Percentiles rank a stretch among this genome's conserved stretches.
These are phyloP conservation scores for Tricholoma hemisulphureum DNA, from an alignment of 768 basidiomycete species.

Conservation along the genomic window DNA sequence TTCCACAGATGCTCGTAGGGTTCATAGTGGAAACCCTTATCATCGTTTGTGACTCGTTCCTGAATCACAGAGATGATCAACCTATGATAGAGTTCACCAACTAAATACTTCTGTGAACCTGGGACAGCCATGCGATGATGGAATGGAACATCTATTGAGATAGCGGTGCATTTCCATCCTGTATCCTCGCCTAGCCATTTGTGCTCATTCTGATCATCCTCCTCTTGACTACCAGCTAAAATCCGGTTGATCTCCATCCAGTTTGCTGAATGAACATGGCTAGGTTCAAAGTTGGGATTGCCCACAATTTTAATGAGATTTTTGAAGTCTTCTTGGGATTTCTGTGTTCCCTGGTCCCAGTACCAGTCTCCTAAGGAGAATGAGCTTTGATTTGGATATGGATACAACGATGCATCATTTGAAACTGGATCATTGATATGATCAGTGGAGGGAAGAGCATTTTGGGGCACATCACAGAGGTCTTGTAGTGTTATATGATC, in stretches of 20 bases:
- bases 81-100: background rate
- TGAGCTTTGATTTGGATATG: slow-evolving; percentile 3
- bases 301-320: background rate
- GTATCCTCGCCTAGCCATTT: background rate
- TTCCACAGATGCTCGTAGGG: background rate
- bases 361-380: slow-evolving; percentile 6
- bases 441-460: too few species aligned
- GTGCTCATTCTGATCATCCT: background rate
- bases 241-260: background rate
- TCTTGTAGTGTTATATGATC: background rate
- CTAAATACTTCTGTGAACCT: background rate
- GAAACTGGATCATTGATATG: background rate
- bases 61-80: background rate
- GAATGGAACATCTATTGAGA: background rate
- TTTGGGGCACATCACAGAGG: background rate
- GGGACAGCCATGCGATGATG: background rate
- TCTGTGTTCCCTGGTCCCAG: slow-evolving; percentile 3
- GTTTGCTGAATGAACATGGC: background rate
- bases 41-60: background rate
- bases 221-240: background rate
- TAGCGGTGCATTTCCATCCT: too few species aligned
- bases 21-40: background rate
- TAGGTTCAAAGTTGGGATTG: background rate
- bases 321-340: background rate
- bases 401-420: background rate